These are phyloP conservation scores for Hippophae tibetana DNA, from an alignment of 306 rosid genomes.

Conservation along the genomic window DNA sequence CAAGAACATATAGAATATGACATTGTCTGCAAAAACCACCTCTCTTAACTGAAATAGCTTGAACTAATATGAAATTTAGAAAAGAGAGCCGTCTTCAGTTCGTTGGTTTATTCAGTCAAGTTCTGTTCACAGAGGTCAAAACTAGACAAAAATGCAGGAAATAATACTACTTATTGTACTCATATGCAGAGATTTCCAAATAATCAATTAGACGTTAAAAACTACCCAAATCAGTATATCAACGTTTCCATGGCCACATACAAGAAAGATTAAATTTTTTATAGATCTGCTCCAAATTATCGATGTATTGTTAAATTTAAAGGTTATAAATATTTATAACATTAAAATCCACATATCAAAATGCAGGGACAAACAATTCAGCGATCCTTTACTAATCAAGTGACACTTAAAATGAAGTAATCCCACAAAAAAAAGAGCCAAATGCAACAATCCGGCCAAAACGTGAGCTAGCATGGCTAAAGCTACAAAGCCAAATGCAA, in stretches of 20 bases:
- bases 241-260: background rate
- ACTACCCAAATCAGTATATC: constrained; percentile 1
- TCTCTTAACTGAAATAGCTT: too few species aligned
- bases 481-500: constrained; percentile 5
- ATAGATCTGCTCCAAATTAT: constrained; percentile 41
- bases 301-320: constrained; percentile 12
- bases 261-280: background rate
- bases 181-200: background rate
- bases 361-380: constrained; percentile 7
- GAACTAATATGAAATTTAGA: too few species aligned
- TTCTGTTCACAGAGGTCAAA: too few species aligned
- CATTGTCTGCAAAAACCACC: too few species aligned
- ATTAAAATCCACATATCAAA: constrained; percentile 29
- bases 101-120: too few species aligned
- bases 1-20: too few species aligned
- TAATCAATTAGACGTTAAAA: too few species aligned
- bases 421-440: background rate
- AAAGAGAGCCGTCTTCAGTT: too few species aligned
- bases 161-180: background rate
- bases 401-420: constrained; percentile 4
- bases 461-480: constrained; percentile 1
- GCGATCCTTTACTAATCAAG: constrained; percentile 20
- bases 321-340: background rate
- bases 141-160: background rate
- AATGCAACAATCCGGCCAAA: constrained; percentile 13